phyloP scores from a whole-genome alignment of 2,329 filamentous ascomycete genomes.

The Diplodia intermedia region DNA sequence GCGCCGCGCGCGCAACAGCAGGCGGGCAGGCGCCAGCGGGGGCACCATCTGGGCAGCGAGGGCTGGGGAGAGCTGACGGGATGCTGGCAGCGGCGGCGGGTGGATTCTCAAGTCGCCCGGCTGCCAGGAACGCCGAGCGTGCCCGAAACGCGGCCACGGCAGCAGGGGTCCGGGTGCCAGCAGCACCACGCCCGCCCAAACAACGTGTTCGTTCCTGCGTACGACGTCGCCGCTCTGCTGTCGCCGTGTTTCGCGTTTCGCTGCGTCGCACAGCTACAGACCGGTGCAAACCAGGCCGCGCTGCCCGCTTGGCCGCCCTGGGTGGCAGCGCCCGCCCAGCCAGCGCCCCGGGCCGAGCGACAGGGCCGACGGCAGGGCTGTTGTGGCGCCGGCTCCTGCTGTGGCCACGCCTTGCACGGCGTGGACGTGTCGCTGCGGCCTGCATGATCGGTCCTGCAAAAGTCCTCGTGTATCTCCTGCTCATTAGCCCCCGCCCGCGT shows the following conservation, averaged over 20 bases:
- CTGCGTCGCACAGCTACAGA: conserved; percentile 21
- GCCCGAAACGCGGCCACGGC: conserved; percentile 16
- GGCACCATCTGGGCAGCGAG: conserved; percentile 20
- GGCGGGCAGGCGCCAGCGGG: conserved; percentile 33
- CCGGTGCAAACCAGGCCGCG: conserved; percentile 7
- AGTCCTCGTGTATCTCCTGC: conserved; percentile 33
- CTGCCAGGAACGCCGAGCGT: conserved; percentile 13
- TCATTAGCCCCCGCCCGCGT: conserved; percentile 23
- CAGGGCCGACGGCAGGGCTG: conserved; percentile 22
- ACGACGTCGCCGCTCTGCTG: conserved; percentile 27
- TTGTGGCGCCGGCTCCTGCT: conserved; percentile 10
- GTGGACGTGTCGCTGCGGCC: conserved; percentile 22
- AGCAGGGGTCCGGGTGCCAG: conserved; percentile 15
- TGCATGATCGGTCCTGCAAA: conserved; percentile 32
- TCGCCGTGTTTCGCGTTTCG: conserved; percentile 27
- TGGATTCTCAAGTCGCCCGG: conserved; percentile 3
- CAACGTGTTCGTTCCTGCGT: conserved; percentile 30
- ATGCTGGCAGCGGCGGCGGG: background rate
- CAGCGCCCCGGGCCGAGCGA: conserved; percentile 1
- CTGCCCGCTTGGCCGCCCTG: background rate
- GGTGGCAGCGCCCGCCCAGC: too few species aligned
- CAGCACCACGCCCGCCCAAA: conserved; percentile 13
- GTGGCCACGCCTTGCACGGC: conserved; percentile 18
- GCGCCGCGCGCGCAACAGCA: conserved; percentile 38
- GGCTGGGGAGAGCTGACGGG: conserved; percentile 9